A percentile compares a stretch with the other conserved stretches of the same genome.
These are phyloP conservation scores for Monilinia aucupariae DNA, from an alignment of 2,329 filamentous ascomycete species.

Conservation along the genomic window DNA sequence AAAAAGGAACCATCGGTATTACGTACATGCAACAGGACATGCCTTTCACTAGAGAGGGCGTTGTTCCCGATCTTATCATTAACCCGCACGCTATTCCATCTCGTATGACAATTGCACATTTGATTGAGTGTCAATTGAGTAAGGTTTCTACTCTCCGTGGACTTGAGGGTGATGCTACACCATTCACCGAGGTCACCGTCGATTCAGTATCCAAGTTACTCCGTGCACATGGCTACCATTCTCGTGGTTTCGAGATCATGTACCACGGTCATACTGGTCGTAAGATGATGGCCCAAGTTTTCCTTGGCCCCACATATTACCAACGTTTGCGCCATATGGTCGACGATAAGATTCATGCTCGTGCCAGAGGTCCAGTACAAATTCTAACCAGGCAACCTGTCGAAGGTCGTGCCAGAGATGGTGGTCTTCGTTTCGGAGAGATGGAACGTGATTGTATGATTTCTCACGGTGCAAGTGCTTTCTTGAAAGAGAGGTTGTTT, in stretches of 20 bases:
- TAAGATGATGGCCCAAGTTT: constrained; percentile 90
- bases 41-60: constrained; percentile 90
- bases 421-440: constrained; percentile 98
- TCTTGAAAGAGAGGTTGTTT: constrained; percentile 95
- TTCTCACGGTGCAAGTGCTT: constrained; percentile 94
- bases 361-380: constrained; percentile 91
- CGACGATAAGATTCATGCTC: constrained; percentile 99
- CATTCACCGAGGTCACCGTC: constrained; percentile 96
- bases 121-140: constrained; percentile 96
- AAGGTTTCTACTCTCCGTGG: constrained; percentile 93
- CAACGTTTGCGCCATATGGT: constrained; percentile 99
- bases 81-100: constrained; percentile 99
- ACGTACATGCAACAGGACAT: constrained; percentile 98
- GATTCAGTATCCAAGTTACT: constrained; percentile 85
- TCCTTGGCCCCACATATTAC: constrained; percentile 97
- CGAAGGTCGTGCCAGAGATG: constrained; percentile 95
- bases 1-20: constrained; percentile 98
- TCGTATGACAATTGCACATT: constrained; percentile 99
- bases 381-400: constrained; percentile 97
- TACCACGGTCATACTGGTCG: constrained; percentile 96
- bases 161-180: constrained; percentile 93
- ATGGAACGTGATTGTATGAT: constrained; percentile 99
- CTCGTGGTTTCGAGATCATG: constrained; percentile 95
- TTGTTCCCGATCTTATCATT: constrained; percentile 94
- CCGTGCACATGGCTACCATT: constrained; percentile 87